Base-by-base conservation (phyloP, 257 asterid genomes). In the Penstemon davidsonii region DNA sequence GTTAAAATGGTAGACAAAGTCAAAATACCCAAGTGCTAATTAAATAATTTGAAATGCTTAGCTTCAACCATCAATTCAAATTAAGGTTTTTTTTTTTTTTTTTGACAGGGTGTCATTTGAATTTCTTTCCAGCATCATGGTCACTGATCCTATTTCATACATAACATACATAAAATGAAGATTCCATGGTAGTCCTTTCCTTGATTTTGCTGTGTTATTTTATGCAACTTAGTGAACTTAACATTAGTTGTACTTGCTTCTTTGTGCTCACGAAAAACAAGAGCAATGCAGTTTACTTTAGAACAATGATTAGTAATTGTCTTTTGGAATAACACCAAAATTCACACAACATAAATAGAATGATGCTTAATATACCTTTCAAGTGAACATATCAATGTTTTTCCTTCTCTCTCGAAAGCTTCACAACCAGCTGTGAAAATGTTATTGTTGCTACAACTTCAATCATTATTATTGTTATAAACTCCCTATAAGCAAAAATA, bases 351-450 rank as follows among this genome's bases (percentile, higher is more conserved):
- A 38, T 37, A 55, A 25, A 57, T 42, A 69, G 43, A 67, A 67
- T 70, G 55, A 36, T 39, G 52, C 46, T 47, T 37, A 36, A 73
- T 40, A 57, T 58, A 11, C 70, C 66, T 46, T 65, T 59, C 15
- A 45, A 43, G 60, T 83, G 96, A 78, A 64, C 60, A 80, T 79
- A 76, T 71, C 90, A 66, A 83, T 75, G 86, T 76, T 57, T 47
- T 7, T 39, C 47, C 44, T 36, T 44, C 62, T 18, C 82, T 82
- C 95, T 88, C 73, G 96, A 67, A 77, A 82, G 49, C 47, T 79
- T 81, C 97, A 86, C 86, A 54, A 44, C 84, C 83, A 83, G 91
- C 92, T 84, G 86, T 79, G 44, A 62, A 19, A 25, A 46, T 43
- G 68, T 69, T 46, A 4, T 4, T 25, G 47, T 80, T 69, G 72